Evolutionary conservation across 2,329 filamentous ascomycete genomes (phyloP).

Genomic region (Podosphaera fusca): DNA sequence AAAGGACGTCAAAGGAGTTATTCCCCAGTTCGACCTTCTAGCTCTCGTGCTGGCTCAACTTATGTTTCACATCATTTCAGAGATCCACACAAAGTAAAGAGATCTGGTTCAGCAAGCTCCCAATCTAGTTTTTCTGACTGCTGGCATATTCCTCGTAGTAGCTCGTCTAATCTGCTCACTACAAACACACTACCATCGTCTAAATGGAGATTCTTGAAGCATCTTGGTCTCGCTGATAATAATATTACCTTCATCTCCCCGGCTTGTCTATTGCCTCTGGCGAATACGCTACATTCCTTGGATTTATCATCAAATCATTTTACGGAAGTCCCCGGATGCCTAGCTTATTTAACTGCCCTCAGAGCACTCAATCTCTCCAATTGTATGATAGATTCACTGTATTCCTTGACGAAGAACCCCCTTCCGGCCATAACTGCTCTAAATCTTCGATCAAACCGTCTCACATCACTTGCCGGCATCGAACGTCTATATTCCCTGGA

Average conservation of each 20-base stretch:
- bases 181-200: constrained; percentile 52
- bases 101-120: constrained; percentile 82
- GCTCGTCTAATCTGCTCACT: constrained; percentile 54
- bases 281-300: constrained; percentile 72
- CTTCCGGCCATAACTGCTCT: constrained; percentile 83
- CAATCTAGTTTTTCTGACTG: constrained; percentile 53
- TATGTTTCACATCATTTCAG: constrained; percentile 33
- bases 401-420: constrained; percentile 65
- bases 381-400: constrained; percentile 91
- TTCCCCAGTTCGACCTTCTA: constrained; percentile 56
- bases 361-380: constrained; percentile 82
- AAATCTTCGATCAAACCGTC: constrained; percentile 72
- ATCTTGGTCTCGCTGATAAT: constrained; percentile 82
- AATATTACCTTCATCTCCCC: constrained; percentile 59
- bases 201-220: constrained; percentile 88
- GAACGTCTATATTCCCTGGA: constrained; percentile 77
- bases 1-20: constrained; percentile 42
- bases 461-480: constrained; percentile 70
- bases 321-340: constrained; percentile 75
- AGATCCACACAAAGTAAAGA: constrained; percentile 47
- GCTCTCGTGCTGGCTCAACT: constrained; percentile 39
- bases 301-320: constrained; percentile 88
- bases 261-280: constrained; percentile 55
- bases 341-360: constrained; percentile 68
- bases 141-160: constrained; percentile 40